Evolutionary conservation across 2,329 filamentous ascomycete genomes (phyloP).

Genomic region (Phaeosphaeriaceae sp.): DNA sequence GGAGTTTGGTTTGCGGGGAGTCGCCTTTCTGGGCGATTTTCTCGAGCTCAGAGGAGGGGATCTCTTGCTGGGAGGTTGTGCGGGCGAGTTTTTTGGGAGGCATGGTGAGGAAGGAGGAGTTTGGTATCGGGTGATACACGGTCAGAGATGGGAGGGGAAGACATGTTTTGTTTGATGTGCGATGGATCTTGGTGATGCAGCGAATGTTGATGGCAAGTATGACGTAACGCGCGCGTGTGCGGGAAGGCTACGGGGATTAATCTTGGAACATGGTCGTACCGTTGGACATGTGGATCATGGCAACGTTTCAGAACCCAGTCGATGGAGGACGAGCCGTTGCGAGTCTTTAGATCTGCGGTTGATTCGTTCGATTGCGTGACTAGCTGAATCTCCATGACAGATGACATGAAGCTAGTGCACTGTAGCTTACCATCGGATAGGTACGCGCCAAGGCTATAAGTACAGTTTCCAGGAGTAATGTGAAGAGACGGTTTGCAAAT

Average conservation of each 20-base stretch:
- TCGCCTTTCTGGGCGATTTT: slow-evolving; percentile 24
- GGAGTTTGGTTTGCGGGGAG: slow-evolving; percentile 35
- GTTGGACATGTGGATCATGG: background rate
- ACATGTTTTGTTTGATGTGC: background rate
- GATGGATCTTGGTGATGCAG: too few relatives aligned
- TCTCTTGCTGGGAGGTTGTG: slow-evolving; percentile 7
- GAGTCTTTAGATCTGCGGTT: background rate
- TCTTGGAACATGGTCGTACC: background rate
- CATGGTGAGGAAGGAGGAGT: slow-evolving; percentile 6
- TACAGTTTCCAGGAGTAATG: too few relatives aligned
- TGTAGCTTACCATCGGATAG: background rate
- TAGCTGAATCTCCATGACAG: background rate
- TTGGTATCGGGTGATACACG: background rate
- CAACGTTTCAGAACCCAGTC: background rate
- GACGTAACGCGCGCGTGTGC: slow-evolving; percentile 22
- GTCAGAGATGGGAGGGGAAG: background rate
- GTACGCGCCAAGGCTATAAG: background rate
- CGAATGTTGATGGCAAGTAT: slow-evolving; percentile 9
- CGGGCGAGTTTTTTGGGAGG: slow-evolving; percentile 21
- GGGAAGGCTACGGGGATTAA: slow-evolving; percentile 13
- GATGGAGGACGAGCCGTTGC: background rate
- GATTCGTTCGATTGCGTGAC: background rate
- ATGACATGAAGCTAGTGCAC: background rate
- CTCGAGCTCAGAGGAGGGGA: slow-evolving; percentile 25
- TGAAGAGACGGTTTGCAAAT: too few relatives aligned